Evolutionary conservation across 202 grass and related monocot species (phyloP).

Genomic region (Panicum virgatum): DNA sequence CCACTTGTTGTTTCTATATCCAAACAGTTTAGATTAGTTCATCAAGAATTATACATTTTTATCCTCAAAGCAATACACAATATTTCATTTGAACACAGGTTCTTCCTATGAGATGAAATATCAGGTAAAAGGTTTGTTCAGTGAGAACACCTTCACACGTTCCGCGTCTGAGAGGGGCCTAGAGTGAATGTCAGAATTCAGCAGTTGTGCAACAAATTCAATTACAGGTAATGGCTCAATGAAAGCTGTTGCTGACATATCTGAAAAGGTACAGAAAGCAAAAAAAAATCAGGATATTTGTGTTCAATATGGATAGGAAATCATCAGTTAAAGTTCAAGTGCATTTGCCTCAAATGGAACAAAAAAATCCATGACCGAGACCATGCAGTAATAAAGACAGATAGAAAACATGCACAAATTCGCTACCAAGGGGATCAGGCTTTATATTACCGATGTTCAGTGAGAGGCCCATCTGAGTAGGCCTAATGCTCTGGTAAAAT

Average conservation of each 20-base stretch:
- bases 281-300: neutral
- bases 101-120: neutral
- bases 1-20: neutral
- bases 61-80: neutral
- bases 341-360: neutral
- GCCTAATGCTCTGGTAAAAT: slow-evolving; percentile 91
- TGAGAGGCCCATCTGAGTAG: slow-evolving; percentile 91
- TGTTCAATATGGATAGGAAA: neutral
- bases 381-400: neutral
- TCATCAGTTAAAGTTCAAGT: neutral
- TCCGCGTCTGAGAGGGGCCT: slow-evolving; percentile 74
- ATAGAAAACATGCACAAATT: slow-evolving; percentile 1
- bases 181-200: slow-evolving; percentile 55
- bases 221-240: slow-evolving; percentile 79
- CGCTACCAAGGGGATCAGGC: neutral
- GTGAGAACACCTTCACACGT: slow-evolving; percentile 67
- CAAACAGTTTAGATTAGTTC: neutral
- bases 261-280: slow-evolving; percentile 45
- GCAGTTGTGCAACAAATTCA: slow-evolving; percentile 54
- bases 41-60: slow-evolving; percentile 2
- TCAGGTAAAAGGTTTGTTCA: slow-evolving; percentile 14
- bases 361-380: neutral
- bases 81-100: slow-evolving; percentile 5
- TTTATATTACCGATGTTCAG: slow-evolving; percentile 71
- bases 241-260: slow-evolving; percentile 82